A percentile compares a stretch with the other conserved stretches of the same genome.
Evolutionary conservation across 768 basidiomycete genomes (phyloP).

Genomic region (Scleroderma bovista): DNA sequence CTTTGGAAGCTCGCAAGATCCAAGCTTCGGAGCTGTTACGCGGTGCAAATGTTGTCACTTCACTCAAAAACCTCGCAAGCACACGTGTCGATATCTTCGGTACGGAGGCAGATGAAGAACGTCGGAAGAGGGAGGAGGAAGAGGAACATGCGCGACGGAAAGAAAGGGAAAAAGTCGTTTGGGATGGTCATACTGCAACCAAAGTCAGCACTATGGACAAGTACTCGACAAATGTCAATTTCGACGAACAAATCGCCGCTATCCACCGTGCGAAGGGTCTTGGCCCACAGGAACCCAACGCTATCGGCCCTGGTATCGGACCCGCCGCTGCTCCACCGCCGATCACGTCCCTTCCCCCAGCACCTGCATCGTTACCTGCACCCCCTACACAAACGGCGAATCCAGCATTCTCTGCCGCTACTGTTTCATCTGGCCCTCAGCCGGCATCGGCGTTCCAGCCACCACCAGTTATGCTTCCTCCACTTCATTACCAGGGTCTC

Average conservation of each 20-base stretch:
- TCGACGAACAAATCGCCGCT: constrained; percentile 97
- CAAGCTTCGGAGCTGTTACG: constrained; percentile 83
- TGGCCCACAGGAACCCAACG: constrained; percentile 72
- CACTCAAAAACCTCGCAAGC: constrained; percentile 87
- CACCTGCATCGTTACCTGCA: constrained; percentile 69
- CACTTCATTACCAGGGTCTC: constrained; percentile 79
- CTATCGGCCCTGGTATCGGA: constrained; percentile 84
- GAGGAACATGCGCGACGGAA: constrained; percentile 74
- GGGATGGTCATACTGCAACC: constrained; percentile 97
- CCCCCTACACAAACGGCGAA: constrained; percentile 48
- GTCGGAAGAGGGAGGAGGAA: constrained; percentile 81
- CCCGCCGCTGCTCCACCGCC: constrained; percentile 67
- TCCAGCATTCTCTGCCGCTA: constrained; percentile 73
- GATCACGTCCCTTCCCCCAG: constrained; percentile 58
- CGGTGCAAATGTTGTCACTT: constrained; percentile 90
- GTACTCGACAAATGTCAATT: constrained; percentile 88
- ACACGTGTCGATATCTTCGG: constrained; percentile 99
- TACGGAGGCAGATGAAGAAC: constrained; percentile 88
- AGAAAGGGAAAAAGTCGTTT: constrained; percentile 92
- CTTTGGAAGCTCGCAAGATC: constrained; percentile 82
- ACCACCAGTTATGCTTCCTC: constrained; percentile 73
- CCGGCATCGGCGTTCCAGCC: constrained; percentile 72
- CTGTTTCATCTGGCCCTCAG: constrained; percentile 87
- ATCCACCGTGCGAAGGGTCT: constrained; percentile 92
- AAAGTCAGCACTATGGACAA: constrained; percentile 90